Conservation (phyloP, 768 basidiomycete species). For the Kwoniella botswanensis region DNA sequence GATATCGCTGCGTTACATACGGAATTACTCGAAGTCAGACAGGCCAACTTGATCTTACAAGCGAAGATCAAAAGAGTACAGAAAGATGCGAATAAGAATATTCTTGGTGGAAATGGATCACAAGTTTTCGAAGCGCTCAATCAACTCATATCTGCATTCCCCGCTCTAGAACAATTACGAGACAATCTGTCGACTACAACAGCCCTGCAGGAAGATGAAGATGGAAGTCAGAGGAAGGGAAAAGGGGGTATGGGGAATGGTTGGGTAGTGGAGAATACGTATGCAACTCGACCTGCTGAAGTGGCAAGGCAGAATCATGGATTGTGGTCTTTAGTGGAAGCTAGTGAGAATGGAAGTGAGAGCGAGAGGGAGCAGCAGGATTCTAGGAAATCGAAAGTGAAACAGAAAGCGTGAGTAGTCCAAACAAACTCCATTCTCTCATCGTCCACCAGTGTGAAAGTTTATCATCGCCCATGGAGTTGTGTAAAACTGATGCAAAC, state of each 20-base stretch:
- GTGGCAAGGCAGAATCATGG: conserved; percentile 10
- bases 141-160: conserved; percentile 26
- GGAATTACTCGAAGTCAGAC: conserved; percentile 34
- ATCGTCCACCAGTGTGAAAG: not conserved
- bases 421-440: not conserved
- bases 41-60: conserved; percentile 26
- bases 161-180: conserved; percentile 26
- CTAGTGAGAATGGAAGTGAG: conserved; percentile 24
- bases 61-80: conserved; percentile 22
- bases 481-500: not conserved
- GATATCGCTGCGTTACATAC: conserved; percentile 31
- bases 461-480: no score
- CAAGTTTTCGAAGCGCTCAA: conserved; percentile 30
- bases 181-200: conserved; percentile 6
- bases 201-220: not conserved
- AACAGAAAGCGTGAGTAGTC: conserved; percentile 5
- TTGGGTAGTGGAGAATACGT: conserved; percentile 16
- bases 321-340: conserved; percentile 28
- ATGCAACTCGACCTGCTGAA: conserved; percentile 29
- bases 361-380: conserved; percentile 2
- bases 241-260: not conserved
- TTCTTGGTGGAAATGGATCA: conserved; percentile 4
- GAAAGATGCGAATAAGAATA: conserved; percentile 8
- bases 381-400: conserved; percentile 20
- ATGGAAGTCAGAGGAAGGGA: not conserved